A percentile compares a stretch with the other conserved stretches of the same genome.
phyloP scores from a whole-genome alignment of 768 basidiomycete genomes.

The Lactifluus pinguis region DNA sequence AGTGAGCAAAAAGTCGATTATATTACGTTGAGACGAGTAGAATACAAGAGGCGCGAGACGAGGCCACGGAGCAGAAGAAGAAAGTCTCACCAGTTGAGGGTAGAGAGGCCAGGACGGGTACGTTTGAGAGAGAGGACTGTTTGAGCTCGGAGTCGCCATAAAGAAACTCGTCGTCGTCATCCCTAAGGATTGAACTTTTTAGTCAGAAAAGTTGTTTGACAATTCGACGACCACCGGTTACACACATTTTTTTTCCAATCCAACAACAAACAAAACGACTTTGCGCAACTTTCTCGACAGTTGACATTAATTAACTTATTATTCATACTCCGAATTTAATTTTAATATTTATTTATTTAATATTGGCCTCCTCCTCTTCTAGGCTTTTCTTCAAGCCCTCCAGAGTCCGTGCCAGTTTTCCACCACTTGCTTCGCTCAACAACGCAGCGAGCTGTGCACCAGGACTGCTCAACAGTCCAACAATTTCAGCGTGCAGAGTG shows the following conservation, averaged over 20 bases:
- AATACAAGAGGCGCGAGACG: conserved; percentile 10
- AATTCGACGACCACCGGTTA: conserved; percentile 5
- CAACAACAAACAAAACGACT: not conserved
- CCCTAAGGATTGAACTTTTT: conserved; percentile 18
- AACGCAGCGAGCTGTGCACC: conserved; percentile 65
- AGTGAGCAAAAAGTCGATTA: conserved; percentile 17
- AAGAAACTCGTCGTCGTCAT: conserved; percentile 30
- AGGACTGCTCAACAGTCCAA: conserved; percentile 73
- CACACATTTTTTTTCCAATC: conserved; percentile 13
- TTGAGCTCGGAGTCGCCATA: conserved; percentile 24
- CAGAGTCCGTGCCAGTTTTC: conserved; percentile 57
- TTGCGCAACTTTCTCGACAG: no score
- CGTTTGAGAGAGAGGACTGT: conserved; percentile 20
- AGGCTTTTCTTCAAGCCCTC: conserved; percentile 65
- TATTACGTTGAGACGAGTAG: conserved; percentile 16
- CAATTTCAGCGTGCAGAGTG: conserved; percentile 70
- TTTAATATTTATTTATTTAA: conserved; percentile 8
- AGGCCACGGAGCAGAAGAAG: not conserved
- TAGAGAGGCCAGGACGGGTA: conserved; percentile 35
- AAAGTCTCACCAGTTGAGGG: conserved; percentile 12
- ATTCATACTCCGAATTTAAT: conserved; percentile 10
- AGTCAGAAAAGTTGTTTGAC: conserved; percentile 6
- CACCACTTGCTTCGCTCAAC: conserved; percentile 60
- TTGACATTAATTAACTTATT: not conserved
- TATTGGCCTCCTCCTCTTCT: conserved; percentile 39